Evolutionary conservation across 129 eudicot genomes (phyloP).

Genomic region (Apium graveolens): DNA sequence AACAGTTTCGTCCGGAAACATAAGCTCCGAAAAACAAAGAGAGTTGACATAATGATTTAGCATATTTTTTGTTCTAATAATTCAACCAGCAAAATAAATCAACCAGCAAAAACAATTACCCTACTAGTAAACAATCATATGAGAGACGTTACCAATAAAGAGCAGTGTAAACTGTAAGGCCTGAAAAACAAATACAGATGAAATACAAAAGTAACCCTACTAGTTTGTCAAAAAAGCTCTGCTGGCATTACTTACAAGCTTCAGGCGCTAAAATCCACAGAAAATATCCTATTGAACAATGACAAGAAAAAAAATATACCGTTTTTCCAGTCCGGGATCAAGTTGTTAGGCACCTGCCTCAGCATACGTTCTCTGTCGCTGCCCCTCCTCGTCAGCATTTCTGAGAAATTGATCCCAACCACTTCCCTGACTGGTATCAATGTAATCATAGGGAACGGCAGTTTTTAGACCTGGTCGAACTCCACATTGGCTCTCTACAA

Average conservation of each 20-base stretch:
- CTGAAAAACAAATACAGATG: neutral
- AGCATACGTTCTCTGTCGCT: slow-evolving; percentile 35
- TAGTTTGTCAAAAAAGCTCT: neutral
- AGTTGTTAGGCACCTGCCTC: slow-evolving; percentile 39
- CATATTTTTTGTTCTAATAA: too few species aligned
- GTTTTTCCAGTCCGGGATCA: neutral
- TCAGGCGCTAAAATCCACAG: neutral
- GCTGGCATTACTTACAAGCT: neutral
- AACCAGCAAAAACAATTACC: too few species aligned
- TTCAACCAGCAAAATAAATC: too few species aligned
- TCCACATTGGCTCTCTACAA: slow-evolving; percentile 66
- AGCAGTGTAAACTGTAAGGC: neutral
- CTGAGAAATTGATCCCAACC: slow-evolving; percentile 96
- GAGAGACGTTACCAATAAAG: neutral
- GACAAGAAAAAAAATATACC: neutral
- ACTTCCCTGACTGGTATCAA: slow-evolving; percentile 86
- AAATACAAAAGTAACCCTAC: neutral
- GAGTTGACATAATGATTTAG: too few species aligned
- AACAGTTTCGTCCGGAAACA: too few species aligned
- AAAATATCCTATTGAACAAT: neutral
- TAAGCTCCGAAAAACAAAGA: too few species aligned
- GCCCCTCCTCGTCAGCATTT: slow-evolving; percentile 64
- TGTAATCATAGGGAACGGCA: slow-evolving; percentile 93
- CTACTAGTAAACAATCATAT: too few species aligned
- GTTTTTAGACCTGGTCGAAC: slow-evolving; percentile 86